A percentile compares a stretch with the other conserved stretches of the same genome.
Conservation (phyloP, 495 filamentous ascomycete genomes). For the Cenococcum geophilum region DNA sequence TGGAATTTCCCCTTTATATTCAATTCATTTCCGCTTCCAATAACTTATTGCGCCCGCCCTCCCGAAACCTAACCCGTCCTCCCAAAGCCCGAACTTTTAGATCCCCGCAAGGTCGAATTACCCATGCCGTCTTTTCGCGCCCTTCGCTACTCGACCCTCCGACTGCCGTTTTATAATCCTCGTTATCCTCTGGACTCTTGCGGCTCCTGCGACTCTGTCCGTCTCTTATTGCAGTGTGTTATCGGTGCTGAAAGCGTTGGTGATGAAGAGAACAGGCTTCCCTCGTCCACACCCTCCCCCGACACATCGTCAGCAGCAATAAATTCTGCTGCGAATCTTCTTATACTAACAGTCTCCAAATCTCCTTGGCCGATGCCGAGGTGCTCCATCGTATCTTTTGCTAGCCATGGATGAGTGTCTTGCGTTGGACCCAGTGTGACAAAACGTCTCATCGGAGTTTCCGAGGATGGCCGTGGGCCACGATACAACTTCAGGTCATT, state of each 20-base stretch:
- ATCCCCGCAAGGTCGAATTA: no score
- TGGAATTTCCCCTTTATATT: no score
- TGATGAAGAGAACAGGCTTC: not conserved
- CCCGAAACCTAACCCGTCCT: no score
- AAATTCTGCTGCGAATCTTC: slow-evolving; percentile 19
- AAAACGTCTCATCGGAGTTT: slow-evolving; percentile 22
- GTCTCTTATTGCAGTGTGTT: no score
- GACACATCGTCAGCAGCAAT: not conserved
- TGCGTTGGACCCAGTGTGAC: slow-evolving; percentile 13
- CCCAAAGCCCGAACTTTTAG: no score
- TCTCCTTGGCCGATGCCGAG: slow-evolving; percentile 11
- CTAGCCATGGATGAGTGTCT: slow-evolving; percentile 23
- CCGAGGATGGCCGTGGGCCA: slow-evolving; percentile 8
- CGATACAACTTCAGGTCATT: slow-evolving; percentile 22
- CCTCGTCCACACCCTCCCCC: not conserved
- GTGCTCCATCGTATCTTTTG: slow-evolving; percentile 12
- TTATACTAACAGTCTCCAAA: slow-evolving; percentile 17
- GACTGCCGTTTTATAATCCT: no score
- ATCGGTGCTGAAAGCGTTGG: not conserved
- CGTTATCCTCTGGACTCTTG: no score
- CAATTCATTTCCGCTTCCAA: no score
- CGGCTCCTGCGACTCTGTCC: no score
- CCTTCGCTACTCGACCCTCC: no score
- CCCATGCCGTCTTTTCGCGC: no score
- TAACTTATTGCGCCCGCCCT: no score